Conservation (phyloP, 495 filamentous ascomycete genomes). For the Trichoderma asperelloides region DNA sequence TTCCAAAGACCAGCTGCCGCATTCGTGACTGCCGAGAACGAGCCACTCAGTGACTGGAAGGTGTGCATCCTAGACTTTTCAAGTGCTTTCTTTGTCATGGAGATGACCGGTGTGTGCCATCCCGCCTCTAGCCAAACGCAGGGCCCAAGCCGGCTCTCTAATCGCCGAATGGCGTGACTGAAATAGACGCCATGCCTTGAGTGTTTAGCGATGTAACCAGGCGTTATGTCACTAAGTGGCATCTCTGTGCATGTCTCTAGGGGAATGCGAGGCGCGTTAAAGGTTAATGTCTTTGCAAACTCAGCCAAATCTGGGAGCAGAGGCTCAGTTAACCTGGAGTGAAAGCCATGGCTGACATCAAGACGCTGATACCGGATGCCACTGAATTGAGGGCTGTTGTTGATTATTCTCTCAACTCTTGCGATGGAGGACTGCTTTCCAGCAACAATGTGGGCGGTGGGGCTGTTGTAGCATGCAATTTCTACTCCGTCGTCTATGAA, state of each 20-base stretch:
- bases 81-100: slow-evolving; percentile 17
- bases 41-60: slow-evolving; percentile 12
- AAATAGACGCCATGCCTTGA: slow-evolving; percentile 29
- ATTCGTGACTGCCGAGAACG: slow-evolving; percentile 14
- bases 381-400: not conserved
- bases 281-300: slow-evolving; percentile 19
- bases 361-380: slow-evolving; percentile 17
- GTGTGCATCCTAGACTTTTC: slow-evolving; percentile 7
- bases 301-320: slow-evolving; percentile 22
- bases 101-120: slow-evolving; percentile 22
- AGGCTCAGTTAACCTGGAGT: slow-evolving; percentile 31
- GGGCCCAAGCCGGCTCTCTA: slow-evolving; percentile 19
- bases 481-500: slow-evolving; percentile 15
- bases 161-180: slow-evolving; percentile 20
- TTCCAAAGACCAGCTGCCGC: slow-evolving; percentile 20
- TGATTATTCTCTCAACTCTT: slow-evolving; percentile 12
- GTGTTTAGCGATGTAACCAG: slow-evolving; percentile 19
- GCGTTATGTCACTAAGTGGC: slow-evolving; percentile 18
- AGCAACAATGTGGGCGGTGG: slow-evolving; percentile 25
- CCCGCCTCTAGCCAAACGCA: slow-evolving; percentile 32
- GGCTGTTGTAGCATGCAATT: slow-evolving; percentile 35
- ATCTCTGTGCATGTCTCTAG: slow-evolving; percentile 25
- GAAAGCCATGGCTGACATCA: slow-evolving; percentile 35
- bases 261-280: slow-evolving; percentile 21
- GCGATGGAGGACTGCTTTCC: slow-evolving; percentile 20